These are phyloP conservation scores for Aspergillus hancockii DNA, from an alignment of 495 filamentous ascomycete genomes.

Conservation along the genomic window DNA sequence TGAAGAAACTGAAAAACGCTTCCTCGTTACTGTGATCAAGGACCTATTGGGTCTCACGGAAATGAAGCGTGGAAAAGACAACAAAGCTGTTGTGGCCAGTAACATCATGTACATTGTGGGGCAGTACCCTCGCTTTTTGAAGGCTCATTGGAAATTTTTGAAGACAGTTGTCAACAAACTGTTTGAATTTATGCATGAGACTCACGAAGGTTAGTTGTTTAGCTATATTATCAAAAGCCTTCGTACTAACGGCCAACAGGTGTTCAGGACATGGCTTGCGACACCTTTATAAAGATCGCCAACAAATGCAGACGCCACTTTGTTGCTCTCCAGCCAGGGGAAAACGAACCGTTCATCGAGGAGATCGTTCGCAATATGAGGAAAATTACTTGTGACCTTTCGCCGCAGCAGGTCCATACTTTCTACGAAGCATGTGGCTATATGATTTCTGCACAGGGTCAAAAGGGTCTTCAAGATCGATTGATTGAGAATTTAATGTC, in stretches of 20 bases:
- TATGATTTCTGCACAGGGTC: constrained; percentile 98
- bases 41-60: constrained; percentile 97
- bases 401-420: constrained; percentile 95
- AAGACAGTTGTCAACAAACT: constrained; percentile 99
- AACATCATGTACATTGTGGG: constrained; percentile 99
- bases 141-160: constrained; percentile 99
- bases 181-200: constrained; percentile 99
- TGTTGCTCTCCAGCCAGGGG: constrained; percentile 91
- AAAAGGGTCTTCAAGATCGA: constrained; percentile 85
- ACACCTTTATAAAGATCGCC: constrained; percentile 99
- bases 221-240: constrained; percentile 4
- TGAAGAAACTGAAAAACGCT: constrained; percentile 97
- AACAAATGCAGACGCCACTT: constrained; percentile 98
- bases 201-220: constrained; percentile 76
- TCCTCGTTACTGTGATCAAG: constrained; percentile 97
- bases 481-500: constrained; percentile 91
- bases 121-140: constrained; percentile 96
- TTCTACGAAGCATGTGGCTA: constrained; percentile 99
- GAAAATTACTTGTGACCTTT: constrained; percentile 91
- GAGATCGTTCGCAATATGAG: constrained; percentile 95
- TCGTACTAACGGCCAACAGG: constrained; percentile 52
- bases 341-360: constrained; percentile 95
- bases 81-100: constrained; percentile 97
- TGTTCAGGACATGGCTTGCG: constrained; percentile 99
- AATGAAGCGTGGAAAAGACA: constrained; percentile 99